phyloP scores from a whole-genome alignment of 768 basidiomycete species.

The Tulasnella sp. region DNA sequence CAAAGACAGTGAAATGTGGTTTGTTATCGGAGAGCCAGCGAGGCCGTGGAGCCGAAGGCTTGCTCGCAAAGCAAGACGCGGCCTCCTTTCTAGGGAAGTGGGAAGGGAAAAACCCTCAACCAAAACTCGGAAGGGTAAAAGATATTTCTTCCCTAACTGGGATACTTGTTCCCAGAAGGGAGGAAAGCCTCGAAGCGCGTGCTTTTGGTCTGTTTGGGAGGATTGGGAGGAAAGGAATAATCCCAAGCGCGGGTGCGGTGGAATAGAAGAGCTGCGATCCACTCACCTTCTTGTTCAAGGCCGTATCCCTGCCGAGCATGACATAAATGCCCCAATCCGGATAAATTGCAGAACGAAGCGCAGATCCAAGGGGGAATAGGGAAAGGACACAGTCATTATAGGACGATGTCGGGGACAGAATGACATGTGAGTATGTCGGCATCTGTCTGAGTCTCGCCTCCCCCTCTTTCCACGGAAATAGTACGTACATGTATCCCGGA shows the following conservation, averaged over 20 bases:
- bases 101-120: background rate
- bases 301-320: conserved; percentile 20
- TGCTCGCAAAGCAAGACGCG: background rate
- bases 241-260: background rate
- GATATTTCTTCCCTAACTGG: background rate
- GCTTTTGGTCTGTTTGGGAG: background rate
- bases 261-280: background rate
- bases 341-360: conserved; percentile 6
- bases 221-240: background rate
- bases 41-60: conserved; percentile 3
- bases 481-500: conserved; percentile 30
- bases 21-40: background rate
- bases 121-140: background rate
- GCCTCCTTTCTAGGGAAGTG: conserved; percentile 2
- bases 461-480: background rate
- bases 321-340: background rate
- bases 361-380: background rate
- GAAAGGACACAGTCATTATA: background rate
- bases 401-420: background rate
- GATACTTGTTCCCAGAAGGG: background rate
- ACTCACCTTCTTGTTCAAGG: conserved; percentile 27
- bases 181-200: background rate
- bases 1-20: background rate
- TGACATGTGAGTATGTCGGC: background rate
- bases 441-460: background rate